Evolutionary conservation across 1,284 basidiomycete genomes (phyloP).

Genomic region (Blastosporella zonata): DNA sequence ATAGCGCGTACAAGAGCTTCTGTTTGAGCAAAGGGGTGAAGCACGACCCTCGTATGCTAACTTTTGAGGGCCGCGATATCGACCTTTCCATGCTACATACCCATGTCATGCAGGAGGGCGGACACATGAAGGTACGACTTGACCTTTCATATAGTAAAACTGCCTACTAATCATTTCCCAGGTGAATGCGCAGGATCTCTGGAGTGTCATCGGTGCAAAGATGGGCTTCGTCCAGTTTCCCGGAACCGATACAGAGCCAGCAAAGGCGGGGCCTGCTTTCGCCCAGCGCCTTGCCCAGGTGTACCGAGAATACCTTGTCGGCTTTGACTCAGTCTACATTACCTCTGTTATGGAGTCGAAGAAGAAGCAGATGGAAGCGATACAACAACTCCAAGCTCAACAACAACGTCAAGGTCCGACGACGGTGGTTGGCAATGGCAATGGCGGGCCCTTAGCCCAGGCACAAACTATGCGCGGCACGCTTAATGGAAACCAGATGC

Average conservation of each 20-base stretch:
- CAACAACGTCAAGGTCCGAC: slow-evolving; percentile 6
- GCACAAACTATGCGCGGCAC: background rate
- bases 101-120: slow-evolving; percentile 55
- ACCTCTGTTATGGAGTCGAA: slow-evolving; percentile 29
- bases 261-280: slow-evolving; percentile 54
- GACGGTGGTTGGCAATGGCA: background rate
- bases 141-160: slow-evolving; percentile 2
- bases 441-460: too few species aligned
- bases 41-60: slow-evolving; percentile 39
- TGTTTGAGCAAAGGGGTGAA: slow-evolving; percentile 38
- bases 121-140: slow-evolving; percentile 43
- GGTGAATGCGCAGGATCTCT: slow-evolving; percentile 57
- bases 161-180: slow-evolving; percentile 23
- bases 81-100: slow-evolving; percentile 57
- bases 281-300: slow-evolving; percentile 57
- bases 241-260: slow-evolving; percentile 51
- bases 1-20: slow-evolving; percentile 45
- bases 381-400: slow-evolving; percentile 17
- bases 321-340: slow-evolving; percentile 58
- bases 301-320: slow-evolving; percentile 55
- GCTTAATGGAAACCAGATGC: slow-evolving; percentile 14
- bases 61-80: slow-evolving; percentile 49
- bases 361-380: slow-evolving; percentile 18
- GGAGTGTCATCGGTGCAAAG: slow-evolving; percentile 62
- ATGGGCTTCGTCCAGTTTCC: slow-evolving; percentile 64